Percentiles rank a stretch among this genome's conserved stretches.
phyloP scores from a whole-genome alignment of 2,329 filamentous ascomycete species.

The Talaromyces sp. region DNA sequence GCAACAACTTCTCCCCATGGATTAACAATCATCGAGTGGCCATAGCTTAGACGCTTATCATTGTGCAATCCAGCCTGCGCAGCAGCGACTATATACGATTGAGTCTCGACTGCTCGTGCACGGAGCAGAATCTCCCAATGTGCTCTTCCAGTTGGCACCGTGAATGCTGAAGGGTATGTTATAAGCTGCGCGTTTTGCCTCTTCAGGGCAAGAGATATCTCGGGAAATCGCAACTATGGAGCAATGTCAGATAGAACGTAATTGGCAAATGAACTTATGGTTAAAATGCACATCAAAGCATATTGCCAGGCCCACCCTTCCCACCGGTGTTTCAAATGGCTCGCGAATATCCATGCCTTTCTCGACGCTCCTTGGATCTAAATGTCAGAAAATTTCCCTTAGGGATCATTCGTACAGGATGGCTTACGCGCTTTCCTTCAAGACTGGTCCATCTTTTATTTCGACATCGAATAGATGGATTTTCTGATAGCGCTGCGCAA shows the following conservation, averaged over 20 bases:
- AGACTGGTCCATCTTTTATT: conserved; percentile 50
- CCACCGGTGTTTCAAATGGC: conserved; percentile 69
- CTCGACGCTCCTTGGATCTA: conserved; percentile 53
- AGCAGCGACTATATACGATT: conserved; percentile 80
- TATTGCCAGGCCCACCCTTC: conserved; percentile 72
- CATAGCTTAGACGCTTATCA: conserved; percentile 73
- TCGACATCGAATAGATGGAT: conserved; percentile 80
- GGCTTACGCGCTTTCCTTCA: conserved; percentile 56
- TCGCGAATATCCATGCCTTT: conserved; percentile 58
- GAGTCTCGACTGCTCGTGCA: conserved; percentile 80
- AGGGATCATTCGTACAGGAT: not conserved
- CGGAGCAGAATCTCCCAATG: conserved; percentile 81
- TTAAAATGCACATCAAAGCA: conserved; percentile 67
- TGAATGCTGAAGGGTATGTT: conserved; percentile 87
- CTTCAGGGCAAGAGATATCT: conserved; percentile 63
- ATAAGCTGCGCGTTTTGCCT: conserved; percentile 67
- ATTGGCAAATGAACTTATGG: not conserved
- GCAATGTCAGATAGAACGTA: not conserved
- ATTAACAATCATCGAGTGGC: conserved; percentile 76
- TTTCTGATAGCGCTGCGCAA: conserved; percentile 72
- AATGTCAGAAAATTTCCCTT: not conserved
- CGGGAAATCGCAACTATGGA: conserved; percentile 65
- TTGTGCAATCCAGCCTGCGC: conserved; percentile 76
- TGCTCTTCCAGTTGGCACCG: conserved; percentile 72
- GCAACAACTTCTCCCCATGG: conserved; percentile 77